Percentiles rank a stretch among this genome's conserved stretches.
phyloP scores from a whole-genome alignment of 1,139 yeast genomes.

The Wickerhamomyces sp. region DNA sequence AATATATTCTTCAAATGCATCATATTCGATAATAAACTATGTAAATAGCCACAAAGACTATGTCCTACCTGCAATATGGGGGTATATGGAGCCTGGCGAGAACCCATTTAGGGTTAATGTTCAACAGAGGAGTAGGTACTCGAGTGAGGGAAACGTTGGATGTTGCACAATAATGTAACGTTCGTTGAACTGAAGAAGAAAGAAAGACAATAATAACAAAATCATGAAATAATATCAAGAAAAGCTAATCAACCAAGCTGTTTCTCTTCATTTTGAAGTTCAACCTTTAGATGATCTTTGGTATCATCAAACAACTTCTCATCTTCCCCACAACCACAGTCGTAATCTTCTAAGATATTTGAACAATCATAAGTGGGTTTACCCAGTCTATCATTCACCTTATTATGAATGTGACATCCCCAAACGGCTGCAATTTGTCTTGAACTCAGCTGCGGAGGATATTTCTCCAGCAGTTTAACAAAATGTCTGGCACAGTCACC shows the following conservation, averaged over 20 bases:
- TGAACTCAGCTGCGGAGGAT: constrained; percentile 81
- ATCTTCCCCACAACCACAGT: constrained; percentile 91
- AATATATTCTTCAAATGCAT: constrained; percentile 66
- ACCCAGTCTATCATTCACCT: constrained; percentile 67
- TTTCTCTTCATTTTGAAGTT: constrained; percentile 26
- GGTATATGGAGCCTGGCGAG: constrained; percentile 40
- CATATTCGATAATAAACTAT: constrained; percentile 42
- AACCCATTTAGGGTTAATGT: constrained; percentile 40
- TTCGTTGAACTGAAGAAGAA: not conserved
- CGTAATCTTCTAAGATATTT: constrained; percentile 80
- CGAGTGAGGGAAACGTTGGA: constrained; percentile 22
- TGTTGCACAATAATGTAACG: constrained; percentile 44
- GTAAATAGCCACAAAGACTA: constrained; percentile 48
- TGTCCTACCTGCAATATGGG: constrained; percentile 49
- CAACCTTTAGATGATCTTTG: constrained; percentile 16
- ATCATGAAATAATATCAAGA: too few species aligned
- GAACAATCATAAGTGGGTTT: constrained; percentile 81
- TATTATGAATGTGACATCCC: constrained; percentile 96
- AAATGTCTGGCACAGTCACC: constrained; percentile 96
- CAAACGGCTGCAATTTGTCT: constrained; percentile 85
- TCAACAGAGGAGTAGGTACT: constrained; percentile 7
- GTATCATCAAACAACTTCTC: constrained; percentile 38
- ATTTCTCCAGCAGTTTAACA: constrained; percentile 56
- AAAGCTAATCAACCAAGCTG: constrained; percentile 29
- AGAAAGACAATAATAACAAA: too few species aligned